Evolutionary conservation across 495 filamentous ascomycete species (phyloP), one percentile per base, ranked within the genome.

Genomic region (Daldinia caldariorum): DNA sequence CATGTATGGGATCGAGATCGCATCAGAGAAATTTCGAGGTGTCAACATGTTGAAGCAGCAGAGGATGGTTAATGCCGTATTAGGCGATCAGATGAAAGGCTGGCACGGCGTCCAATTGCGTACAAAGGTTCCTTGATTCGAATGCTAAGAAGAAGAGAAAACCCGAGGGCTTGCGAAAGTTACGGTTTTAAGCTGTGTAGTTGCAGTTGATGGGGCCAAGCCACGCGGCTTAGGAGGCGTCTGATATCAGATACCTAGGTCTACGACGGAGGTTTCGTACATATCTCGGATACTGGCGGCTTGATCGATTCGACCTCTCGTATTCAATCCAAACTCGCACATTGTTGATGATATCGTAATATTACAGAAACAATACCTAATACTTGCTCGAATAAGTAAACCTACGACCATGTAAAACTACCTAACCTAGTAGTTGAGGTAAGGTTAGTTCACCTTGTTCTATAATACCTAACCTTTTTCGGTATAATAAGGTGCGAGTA

Each of bases 51-150:
- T 93, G 70, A 89, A 88, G 81, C 90, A 92, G 75, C 91, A 93
- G 73, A 82, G 89, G 51, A 74, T 92, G 62, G 90, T 93, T 38
- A 91, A 92, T 76, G 79, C 85, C 8, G 81, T 87, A 51, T 81
- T 93, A 37, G 83, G 80, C n/a, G 87, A 92, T 47, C 83, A 91
- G 77, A 85, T 92, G 74, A 90, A 90, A 82, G 76, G 82, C 47
- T 92, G 91, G 91, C 91, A 93, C 79, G 91, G 91, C 22, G 81
- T 93, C 37, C 89, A 91, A 80, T 78, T 93, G 66, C 88, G 81
- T 81, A 93, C 91, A 6, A 83, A 78, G 68, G 79, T 75, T 34
- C 82, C 83, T 31, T 66, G 26, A 67, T 8, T 55, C 43, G 26
- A 37, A 31, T 31, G 16, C 10, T 14, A 38, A 26, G 7, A 10